Conservation (phyloP, 169 alveolate species). For the Babesia microti region DNA sequence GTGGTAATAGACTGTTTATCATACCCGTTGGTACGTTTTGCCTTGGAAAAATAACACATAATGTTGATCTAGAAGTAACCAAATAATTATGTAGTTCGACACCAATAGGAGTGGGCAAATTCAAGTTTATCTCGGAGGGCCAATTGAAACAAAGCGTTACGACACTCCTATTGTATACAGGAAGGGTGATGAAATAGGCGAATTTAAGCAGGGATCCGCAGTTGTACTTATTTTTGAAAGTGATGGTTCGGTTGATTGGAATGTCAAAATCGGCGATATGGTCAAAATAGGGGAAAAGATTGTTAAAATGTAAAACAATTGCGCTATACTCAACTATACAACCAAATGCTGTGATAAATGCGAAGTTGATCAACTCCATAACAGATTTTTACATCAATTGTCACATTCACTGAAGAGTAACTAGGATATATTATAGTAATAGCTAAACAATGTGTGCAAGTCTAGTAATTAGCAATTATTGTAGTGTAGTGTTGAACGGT, state of each 20-base stretch:
- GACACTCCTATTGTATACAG: slow-evolving; percentile 7
- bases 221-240: slow-evolving; percentile 20
- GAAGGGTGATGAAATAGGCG: slow-evolving; percentile 28
- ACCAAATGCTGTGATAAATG: too few species aligned
- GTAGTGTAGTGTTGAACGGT: too few species aligned
- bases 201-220: slow-evolving; percentile 22
- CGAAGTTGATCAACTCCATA: too few species aligned
- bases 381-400: too few species aligned
- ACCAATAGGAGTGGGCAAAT: slow-evolving; percentile 20
- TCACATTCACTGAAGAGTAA: too few species aligned
- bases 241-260: slow-evolving; percentile 14
- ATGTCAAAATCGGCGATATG: slow-evolving; percentile 1
- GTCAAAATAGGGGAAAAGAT: slow-evolving; percentile 15
- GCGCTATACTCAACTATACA: too few species aligned
- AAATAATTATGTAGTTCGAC: too few species aligned
- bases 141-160: slow-evolving; percentile 17
- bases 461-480: too few species aligned
- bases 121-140: slow-evolving; percentile 23
- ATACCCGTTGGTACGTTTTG: slow-evolving; percentile 25
- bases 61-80: slow-evolving; percentile 21
- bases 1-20: slow-evolving; percentile 17
- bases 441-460: too few species aligned
- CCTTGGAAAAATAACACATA: slow-evolving; percentile 15
- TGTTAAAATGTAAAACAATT: too few species aligned
- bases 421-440: too few species aligned